Conservation (phyloP, 1,284 basidiomycete species). For the Leccinum fuscescens region DNA sequence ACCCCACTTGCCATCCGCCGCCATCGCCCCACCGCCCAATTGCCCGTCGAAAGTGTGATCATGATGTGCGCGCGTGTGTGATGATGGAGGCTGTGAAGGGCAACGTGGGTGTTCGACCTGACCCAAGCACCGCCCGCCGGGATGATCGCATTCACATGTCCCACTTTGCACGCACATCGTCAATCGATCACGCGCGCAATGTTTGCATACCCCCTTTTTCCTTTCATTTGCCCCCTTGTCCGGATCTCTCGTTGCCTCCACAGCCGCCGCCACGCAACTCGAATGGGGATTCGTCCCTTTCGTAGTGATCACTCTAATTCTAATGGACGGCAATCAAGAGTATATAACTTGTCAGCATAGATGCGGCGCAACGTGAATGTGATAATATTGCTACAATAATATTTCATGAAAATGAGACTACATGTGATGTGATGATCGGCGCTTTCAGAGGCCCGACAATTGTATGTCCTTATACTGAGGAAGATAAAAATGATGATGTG, state of each 20-base stretch:
- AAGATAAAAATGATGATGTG: neutral
- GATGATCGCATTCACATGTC: neutral
- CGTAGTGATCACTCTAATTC: neutral
- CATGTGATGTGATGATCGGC: neutral
- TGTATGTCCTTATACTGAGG: neutral
- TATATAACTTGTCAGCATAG: neutral
- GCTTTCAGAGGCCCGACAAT: neutral
- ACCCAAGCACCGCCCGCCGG: neutral
- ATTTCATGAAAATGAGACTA: neutral
- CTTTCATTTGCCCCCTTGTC: neutral
- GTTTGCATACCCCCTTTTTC: neutral
- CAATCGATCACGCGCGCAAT: neutral
- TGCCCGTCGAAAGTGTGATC: neutral
- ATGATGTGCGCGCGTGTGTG: neutral
- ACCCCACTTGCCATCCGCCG: neutral
- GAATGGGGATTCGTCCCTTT: neutral
- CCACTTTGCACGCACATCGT: neutral
- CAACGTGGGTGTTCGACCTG: neutral
- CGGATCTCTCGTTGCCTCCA: neutral
- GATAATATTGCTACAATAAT: neutral
- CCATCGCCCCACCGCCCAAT: neutral
- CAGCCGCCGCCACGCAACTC: neutral
- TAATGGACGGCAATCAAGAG: neutral
- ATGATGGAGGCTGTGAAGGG: neutral
- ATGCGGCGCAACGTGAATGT: neutral